These are phyloP conservation scores for Cryptococcus amylolentus DNA, from an alignment of 1,284 basidiomycete species.

Conservation along the genomic window DNA sequence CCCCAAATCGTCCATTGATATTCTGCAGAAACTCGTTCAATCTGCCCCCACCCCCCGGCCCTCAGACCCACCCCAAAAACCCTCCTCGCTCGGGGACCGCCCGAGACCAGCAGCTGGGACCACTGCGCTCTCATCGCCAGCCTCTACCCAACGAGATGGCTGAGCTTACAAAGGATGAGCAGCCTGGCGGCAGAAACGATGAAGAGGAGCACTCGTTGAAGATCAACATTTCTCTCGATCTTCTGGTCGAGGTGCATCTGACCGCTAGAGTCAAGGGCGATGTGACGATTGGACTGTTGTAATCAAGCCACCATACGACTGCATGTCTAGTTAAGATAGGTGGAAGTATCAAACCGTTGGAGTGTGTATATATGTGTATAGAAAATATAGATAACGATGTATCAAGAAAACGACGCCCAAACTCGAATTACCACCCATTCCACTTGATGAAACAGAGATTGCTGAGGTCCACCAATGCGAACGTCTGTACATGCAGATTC, in stretches of 20 bases:
- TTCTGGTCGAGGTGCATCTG: conserved; percentile 18
- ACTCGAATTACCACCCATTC: too few species aligned
- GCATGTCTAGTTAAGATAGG: too few species aligned
- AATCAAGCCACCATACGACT: not conserved
- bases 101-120: not conserved
- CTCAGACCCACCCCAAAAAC: not conserved
- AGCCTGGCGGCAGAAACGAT: conserved; percentile 2
- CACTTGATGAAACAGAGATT: too few species aligned
- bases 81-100: not conserved
- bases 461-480: too few species aligned
- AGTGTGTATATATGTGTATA: too few species aligned
- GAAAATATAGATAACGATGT: too few species aligned
- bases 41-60: not conserved
- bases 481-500: too few species aligned
- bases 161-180: not conserved
- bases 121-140: not conserved
- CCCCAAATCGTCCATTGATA: not conserved
- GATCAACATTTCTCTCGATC: conserved; percentile 15
- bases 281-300: conserved; percentile 19
- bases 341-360: too few species aligned
- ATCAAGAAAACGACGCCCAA: too few species aligned
- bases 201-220: conserved; percentile 12
- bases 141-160: conserved; percentile 1
- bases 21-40: not conserved
- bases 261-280: conserved; percentile 20